phyloP scores from a whole-genome alignment of 306 rosid species.

The Trifolium repens region DNA sequence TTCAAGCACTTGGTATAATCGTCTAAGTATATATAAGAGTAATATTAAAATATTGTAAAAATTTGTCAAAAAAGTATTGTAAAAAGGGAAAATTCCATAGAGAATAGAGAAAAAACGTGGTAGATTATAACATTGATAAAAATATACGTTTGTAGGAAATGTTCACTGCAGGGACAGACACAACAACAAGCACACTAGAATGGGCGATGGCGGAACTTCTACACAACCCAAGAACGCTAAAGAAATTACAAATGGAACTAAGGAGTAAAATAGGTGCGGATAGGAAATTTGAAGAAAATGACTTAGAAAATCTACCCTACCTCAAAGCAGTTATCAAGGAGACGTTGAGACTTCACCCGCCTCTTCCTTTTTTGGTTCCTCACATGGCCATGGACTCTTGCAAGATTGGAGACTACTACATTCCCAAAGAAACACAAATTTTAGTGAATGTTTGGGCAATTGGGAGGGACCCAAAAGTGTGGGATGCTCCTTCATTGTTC shows the following conservation, averaged over 20 bases:
- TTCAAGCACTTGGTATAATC: background rate
- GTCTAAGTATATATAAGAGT: background rate
- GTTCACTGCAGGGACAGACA: slow-evolving; percentile 90
- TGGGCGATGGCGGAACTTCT: slow-evolving; percentile 94
- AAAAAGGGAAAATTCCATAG: background rate
- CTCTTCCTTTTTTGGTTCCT: slow-evolving; percentile 91
- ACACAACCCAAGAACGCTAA: slow-evolving; percentile 62
- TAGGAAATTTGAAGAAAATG: slow-evolving; percentile 63
- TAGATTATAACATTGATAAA: background rate
- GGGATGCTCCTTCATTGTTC: slow-evolving; percentile 73
- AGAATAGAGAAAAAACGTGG: background rate
- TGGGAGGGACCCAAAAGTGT: slow-evolving; percentile 71
- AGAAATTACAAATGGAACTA: slow-evolving; percentile 69
- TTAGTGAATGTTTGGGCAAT: slow-evolving; percentile 95
- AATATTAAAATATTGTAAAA: background rate
- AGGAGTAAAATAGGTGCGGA: slow-evolving; percentile 48
- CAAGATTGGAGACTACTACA: slow-evolving; percentile 57
- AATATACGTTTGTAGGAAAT: slow-evolving; percentile 64
- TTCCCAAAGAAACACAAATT: slow-evolving; percentile 76
- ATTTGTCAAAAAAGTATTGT: too few species aligned
- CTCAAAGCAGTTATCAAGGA: slow-evolving; percentile 82
- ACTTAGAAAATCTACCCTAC: slow-evolving; percentile 72
- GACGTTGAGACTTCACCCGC: slow-evolving; percentile 89
- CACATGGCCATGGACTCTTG: slow-evolving; percentile 80
- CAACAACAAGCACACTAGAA: slow-evolving; percentile 83